phyloP scores from a whole-genome alignment of 306 rosid species.

The Sicyos edulis region DNA sequence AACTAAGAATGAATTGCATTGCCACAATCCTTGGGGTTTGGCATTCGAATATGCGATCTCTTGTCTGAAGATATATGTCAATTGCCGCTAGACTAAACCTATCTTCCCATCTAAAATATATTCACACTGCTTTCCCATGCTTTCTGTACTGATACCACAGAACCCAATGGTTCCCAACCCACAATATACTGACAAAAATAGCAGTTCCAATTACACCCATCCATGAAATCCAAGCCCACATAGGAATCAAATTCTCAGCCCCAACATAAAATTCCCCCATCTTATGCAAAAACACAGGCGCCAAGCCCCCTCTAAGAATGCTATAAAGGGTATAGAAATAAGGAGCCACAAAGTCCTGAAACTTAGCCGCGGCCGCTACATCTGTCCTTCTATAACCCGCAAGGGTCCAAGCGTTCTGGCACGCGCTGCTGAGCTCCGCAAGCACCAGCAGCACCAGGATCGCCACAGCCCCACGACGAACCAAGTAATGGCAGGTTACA shows the following conservation, averaged over 20 bases:
- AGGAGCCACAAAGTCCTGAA: slow-evolving; percentile 34
- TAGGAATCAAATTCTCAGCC: slow-evolving; percentile 25
- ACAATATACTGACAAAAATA: slow-evolving; percentile 30
- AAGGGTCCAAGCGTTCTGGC: slow-evolving; percentile 44
- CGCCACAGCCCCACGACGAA: slow-evolving; percentile 33
- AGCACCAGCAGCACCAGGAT: slow-evolving; percentile 37
- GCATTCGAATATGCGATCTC: too few species aligned
- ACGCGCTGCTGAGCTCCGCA: slow-evolving; percentile 44
- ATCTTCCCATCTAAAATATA: background rate
- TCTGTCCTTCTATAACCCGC: slow-evolving; percentile 23
- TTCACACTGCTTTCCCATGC: slow-evolving; percentile 24
- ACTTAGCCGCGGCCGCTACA: slow-evolving; percentile 23
- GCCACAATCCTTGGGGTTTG: too few species aligned
- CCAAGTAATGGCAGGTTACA: slow-evolving; percentile 34
- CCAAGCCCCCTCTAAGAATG: slow-evolving; percentile 35
- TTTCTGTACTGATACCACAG: slow-evolving; percentile 19
- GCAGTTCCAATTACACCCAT: slow-evolving; percentile 37
- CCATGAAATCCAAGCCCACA: slow-evolving; percentile 56
- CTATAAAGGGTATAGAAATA: slow-evolving; percentile 34
- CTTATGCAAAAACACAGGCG: slow-evolving; percentile 31
- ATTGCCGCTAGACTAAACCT: too few species aligned
- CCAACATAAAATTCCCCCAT: slow-evolving; percentile 31
- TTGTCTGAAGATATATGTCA: too few species aligned
- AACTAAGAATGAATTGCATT: background rate
- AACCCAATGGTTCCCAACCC: slow-evolving; percentile 37